Base-by-base conservation (phyloP, 2,329 filamentous ascomycete genomes). In the Thielaviopsis populi region DNA sequence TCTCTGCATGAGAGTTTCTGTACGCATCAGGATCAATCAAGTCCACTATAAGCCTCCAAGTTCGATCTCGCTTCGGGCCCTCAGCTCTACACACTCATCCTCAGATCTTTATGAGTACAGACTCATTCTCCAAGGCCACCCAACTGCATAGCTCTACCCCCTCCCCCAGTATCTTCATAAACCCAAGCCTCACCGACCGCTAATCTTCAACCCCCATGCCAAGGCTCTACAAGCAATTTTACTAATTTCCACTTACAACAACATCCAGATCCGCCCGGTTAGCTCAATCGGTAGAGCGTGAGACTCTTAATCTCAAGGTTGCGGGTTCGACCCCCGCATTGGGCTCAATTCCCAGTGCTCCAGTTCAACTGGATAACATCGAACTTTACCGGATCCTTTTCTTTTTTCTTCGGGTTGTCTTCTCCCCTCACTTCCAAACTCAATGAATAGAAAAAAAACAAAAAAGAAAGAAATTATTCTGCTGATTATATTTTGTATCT, bases 281-380 rank as follows among this genome's bases (percentile, higher is more conserved):
- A 83, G 81, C 81, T 83, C 81, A 83, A 83, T 83, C 80, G 80
- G 80, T 85, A 86, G 83, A 86, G 83, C 83, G 83, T 85, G 79
- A 84, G 83, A 85, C 83, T 85, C 83, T 82, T 81, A 81, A 74
- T 74, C 73, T 74, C 72, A 74, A 74, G 73, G 73, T 71, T 74
- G 72, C 72, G 72, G 73, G 73, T 74, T 74, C 72, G 72, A 74
- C 72, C 72, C 72, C 73, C 72, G 71, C 72, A 67, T 65, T 67
- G 68, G 67, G 67, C 66, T 68, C 67, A 67, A 68, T 64, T 67
- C 66, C 64, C 66, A 62, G 65, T 67, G 66, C 64, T 65, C 66
- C 64, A 63, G 64, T 53, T 43, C 37, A 65, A 41, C 64, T 63
- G 66, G 66, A 61, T 59, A 50, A 66, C 58, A 62, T 8, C 33